Evolutionary conservation across 306 rosid species (phyloP).

Genomic region (Fagus crenata): DNA sequence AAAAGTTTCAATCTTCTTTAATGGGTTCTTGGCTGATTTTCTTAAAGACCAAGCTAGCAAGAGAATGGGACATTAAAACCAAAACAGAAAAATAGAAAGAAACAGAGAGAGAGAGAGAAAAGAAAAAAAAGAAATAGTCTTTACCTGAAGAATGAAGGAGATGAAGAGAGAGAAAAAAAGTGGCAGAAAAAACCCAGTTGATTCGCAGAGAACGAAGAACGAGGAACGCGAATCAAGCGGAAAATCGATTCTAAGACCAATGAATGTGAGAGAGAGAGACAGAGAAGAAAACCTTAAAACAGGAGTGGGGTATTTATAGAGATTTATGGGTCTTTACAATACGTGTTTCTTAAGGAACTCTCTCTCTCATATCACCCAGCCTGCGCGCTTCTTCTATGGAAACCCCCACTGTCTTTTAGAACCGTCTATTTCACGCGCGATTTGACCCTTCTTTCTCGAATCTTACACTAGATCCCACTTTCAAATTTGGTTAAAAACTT

Average conservation of each 20-base stretch:
- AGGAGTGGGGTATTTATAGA: conserved; percentile 48
- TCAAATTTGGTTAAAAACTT: too few relatives aligned
- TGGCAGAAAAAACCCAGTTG: background rate
- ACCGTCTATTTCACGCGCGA: background rate
- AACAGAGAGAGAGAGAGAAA: conserved; percentile 15
- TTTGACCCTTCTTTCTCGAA: background rate
- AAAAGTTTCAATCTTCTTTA: conserved; percentile 7
- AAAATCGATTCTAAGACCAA: conserved; percentile 27
- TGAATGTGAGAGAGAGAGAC: conserved; percentile 17
- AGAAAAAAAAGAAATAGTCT: conserved; percentile 5
- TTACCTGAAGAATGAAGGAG: conserved; percentile 8
- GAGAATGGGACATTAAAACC: too few relatives aligned
- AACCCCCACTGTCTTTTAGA: background rate
- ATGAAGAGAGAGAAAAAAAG: background rate
- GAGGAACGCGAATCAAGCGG: conserved; percentile 20
- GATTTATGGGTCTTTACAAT: conserved; percentile 23
- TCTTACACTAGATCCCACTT: too few relatives aligned
- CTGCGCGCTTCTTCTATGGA: conserved; percentile 43
- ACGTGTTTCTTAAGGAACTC: conserved; percentile 43
- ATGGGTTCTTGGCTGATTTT: conserved; percentile 10
- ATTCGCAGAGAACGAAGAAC: conserved; percentile 23
- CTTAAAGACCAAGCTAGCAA: background rate
- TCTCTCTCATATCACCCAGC: too few relatives aligned
- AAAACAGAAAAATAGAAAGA: background rate
- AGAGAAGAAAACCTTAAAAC: background rate